Conservation (phyloP, 495 filamentous ascomycete genomes). For the Bacidia rubella region DNA sequence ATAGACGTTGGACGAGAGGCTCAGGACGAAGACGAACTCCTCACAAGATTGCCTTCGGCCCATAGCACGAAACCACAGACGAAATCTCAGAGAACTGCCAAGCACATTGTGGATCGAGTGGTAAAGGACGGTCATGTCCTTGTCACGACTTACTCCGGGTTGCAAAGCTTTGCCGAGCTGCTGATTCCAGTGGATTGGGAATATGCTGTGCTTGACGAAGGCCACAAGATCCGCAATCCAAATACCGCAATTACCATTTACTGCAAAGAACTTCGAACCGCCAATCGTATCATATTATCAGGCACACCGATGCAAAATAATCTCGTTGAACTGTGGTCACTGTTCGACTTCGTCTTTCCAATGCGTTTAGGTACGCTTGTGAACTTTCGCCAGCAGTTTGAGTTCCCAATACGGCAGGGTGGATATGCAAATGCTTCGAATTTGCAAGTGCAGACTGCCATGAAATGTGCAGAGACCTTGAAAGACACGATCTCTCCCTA, state of each 20-base stretch:
- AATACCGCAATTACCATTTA: conserved; percentile 83
- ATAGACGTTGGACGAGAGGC: conserved; percentile 60
- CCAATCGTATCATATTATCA: conserved; percentile 82
- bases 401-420: conserved; percentile 78
- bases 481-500: conserved; percentile 88
- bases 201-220: conserved; percentile 90
- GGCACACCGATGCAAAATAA: conserved; percentile 98
- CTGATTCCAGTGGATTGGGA: conserved; percentile 77
- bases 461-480: conserved; percentile 76
- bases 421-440: conserved; percentile 91
- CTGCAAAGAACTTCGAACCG: conserved; percentile 79
- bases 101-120: conserved; percentile 68
- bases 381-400: conserved; percentile 77
- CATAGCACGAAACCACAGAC: conserved; percentile 28
- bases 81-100: conserved; percentile 47
- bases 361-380: conserved; percentile 89
- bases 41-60: conserved; percentile 22
- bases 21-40: conserved; percentile 53
- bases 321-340: conserved; percentile 86
- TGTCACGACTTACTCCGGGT: conserved; percentile 85
- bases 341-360: conserved; percentile 93
- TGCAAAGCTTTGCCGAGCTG: conserved; percentile 71
- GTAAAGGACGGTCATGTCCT: conserved; percentile 81
- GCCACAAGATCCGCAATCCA: conserved; percentile 94
- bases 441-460: conserved; percentile 79